Percentiles rank a stretch among this genome's conserved stretches.
These are phyloP conservation scores for Aspergillus sp. DNA, from an alignment of 2,329 filamentous ascomycete genomes.

Conservation along the genomic window DNA sequence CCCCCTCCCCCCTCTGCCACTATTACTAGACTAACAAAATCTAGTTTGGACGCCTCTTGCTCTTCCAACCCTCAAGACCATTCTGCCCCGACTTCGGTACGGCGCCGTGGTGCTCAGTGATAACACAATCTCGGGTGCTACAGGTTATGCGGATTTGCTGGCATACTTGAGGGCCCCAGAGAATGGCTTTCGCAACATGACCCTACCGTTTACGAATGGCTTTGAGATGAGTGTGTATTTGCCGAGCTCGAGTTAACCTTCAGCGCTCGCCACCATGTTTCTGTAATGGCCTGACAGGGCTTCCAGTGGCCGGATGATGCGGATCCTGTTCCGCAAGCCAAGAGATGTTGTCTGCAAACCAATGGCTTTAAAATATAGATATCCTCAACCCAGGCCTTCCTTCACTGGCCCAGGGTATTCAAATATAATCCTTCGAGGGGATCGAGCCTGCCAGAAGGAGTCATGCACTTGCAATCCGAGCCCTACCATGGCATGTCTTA, in stretches of 20 bases:
- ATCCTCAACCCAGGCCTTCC: background rate
- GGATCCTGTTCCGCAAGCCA: too few species aligned
- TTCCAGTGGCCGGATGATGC: too few species aligned
- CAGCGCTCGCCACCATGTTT: too few species aligned
- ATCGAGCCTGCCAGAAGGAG: too few species aligned
- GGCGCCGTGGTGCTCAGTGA: constrained; percentile 34
- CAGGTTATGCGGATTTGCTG: constrained; percentile 39
- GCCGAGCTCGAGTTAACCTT: background rate
- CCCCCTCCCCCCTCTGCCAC: background rate
- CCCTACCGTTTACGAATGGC: constrained; percentile 43
- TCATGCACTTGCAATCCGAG: too few species aligned
- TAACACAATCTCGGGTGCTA: constrained; percentile 24
- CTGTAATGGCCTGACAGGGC: too few species aligned
- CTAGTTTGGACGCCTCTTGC: constrained; percentile 34
- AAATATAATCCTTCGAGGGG: too few species aligned
- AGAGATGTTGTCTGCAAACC: too few species aligned
- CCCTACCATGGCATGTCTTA: too few species aligned
- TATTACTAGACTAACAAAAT: background rate
- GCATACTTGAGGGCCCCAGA: constrained; percentile 38
- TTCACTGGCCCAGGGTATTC: too few species aligned
- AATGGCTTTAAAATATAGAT: background rate
- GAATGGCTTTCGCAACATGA: constrained; percentile 45
- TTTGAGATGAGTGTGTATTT: constrained; percentile 39
- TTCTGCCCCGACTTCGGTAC: constrained; percentile 25
- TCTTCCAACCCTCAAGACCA: constrained; percentile 30